phyloP scores from a whole-genome alignment of 2,329 filamentous ascomycete genomes.

The Xylaria arbuscula region DNA sequence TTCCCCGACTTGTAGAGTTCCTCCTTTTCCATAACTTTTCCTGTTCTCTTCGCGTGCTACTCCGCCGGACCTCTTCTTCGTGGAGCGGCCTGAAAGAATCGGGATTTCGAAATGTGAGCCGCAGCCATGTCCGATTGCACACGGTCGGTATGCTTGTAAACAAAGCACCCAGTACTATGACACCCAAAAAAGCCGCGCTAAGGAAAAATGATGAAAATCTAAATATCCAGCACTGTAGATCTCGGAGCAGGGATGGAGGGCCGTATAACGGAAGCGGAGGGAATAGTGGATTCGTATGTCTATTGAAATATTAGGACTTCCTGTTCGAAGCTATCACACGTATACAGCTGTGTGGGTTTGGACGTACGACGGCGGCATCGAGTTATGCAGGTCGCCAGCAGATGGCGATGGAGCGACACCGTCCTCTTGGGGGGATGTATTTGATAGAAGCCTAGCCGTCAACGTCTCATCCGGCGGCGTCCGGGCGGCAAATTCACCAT shows the following conservation, averaged over 20 bases:
- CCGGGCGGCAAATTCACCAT: constrained; percentile 32
- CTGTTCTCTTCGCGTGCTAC: constrained; percentile 64
- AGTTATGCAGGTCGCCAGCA: constrained; percentile 57
- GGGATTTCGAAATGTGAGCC: constrained; percentile 69
- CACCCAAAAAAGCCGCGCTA: constrained; percentile 79
- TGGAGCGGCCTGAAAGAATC: constrained; percentile 73
- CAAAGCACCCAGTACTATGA: constrained; percentile 79
- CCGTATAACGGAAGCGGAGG: constrained; percentile 86
- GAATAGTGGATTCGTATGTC: constrained; percentile 81
- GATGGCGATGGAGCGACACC: constrained; percentile 56
- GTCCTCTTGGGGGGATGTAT: constrained; percentile 44
- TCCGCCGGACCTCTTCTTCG: constrained; percentile 74
- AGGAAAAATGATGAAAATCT: constrained; percentile 77
- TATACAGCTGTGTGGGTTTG: too few relatives aligned
- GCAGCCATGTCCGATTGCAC: constrained; percentile 61
- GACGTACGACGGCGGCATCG: constrained; percentile 66
- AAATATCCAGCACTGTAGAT: constrained; percentile 74
- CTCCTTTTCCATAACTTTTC: constrained; percentile 71
- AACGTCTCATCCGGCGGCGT: constrained; percentile 36
- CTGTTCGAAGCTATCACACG: too few relatives aligned
- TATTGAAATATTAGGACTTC: too few relatives aligned
- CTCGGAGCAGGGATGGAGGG: constrained; percentile 73
- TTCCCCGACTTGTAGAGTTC: constrained; percentile 51
- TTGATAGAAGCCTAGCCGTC: constrained; percentile 24
- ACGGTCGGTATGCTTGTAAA: constrained; percentile 72